phyloP scores from a whole-genome alignment of 1,284 basidiomycete species.

The Cryptococcus wingfieldii region DNA sequence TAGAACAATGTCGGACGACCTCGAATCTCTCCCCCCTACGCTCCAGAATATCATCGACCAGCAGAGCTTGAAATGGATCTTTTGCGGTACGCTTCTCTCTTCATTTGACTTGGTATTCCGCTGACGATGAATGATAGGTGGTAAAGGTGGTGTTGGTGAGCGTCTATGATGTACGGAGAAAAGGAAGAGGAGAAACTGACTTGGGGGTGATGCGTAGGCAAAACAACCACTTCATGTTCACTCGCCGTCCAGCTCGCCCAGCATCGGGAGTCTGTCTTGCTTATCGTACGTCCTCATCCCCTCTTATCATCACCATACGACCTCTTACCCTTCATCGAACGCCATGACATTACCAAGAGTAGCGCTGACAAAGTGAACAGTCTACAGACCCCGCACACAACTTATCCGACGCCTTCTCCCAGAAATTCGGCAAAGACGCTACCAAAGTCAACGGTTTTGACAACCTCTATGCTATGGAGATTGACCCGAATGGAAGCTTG shows the following conservation, averaged over 20 bases:
- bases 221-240: slow-evolving; percentile 93
- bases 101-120: not conserved
- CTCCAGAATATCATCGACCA: slow-evolving; percentile 88
- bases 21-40: slow-evolving; percentile 61
- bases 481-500: slow-evolving; percentile 92
- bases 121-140: slow-evolving; percentile 57
- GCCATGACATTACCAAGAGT: not conserved
- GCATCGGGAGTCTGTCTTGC: slow-evolving; percentile 80
- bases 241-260: slow-evolving; percentile 89
- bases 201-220: slow-evolving; percentile 56
- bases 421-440: slow-evolving; percentile 99
- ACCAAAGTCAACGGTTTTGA: slow-evolving; percentile 98
- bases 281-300: slow-evolving; percentile 65
- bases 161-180: not conserved
- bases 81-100: slow-evolving; percentile 62
- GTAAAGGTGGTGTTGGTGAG: slow-evolving; percentile 90
- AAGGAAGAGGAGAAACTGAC: not conserved
- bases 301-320: not conserved
- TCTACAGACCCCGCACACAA: slow-evolving; percentile 99
- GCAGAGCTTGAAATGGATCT: slow-evolving; percentile 87
- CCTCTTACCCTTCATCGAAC: not conserved
- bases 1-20: slow-evolving; percentile 21
- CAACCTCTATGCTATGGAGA: slow-evolving; percentile 98
- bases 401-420: slow-evolving; percentile 95
- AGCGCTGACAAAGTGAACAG: slow-evolving; percentile 49